Base-by-base conservation (phyloP, 2,329 filamentous ascomycete genomes). In the Cladosporium phlei region DNA sequence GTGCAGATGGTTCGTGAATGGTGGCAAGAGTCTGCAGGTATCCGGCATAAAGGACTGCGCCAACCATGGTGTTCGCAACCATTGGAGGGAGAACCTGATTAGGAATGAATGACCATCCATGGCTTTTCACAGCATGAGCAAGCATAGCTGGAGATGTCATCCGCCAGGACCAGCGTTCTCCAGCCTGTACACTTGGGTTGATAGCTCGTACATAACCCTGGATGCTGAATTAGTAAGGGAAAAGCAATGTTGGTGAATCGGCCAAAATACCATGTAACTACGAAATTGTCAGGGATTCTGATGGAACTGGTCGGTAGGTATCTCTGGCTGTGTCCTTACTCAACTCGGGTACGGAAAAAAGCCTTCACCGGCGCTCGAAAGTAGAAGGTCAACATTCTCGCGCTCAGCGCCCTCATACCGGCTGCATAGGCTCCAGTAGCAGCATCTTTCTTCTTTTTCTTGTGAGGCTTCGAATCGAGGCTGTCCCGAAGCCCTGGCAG, bases 321-420 rank as follows among this genome's bases (percentile, higher is more conserved):
- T n/a, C n/a, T n/a, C 21, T 8, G 19, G 12, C 10, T 8, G 16
- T 16, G 6, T 16, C 75, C n/a, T 63, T 89, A 95, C 71, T 96
- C 90, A 53, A 96, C 88, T 49, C 90, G 75, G 1, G 87, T 90
- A 51, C 88, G 80, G 69, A 96, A 95, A 64, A 96, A 96, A 12
- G 89, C 86, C 68, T 95, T 95, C 44, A 89, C 86, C 1, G 90
- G 90, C 0, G 88, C 88, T 47, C 89, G 78, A 63, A 95, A 96
- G 69, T 95, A 96, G 59, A 95, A 95, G 19, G 88, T 84, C 46
- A 95, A 78, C 58, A 88, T 75, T 62, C 94, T 86, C 6, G 88
- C 85, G 57, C 85, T 90, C 52, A 95, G 66, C 21, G 89, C 90
- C 37, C 90, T 85, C 53, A 89, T 86, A 30, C 87, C 81, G 17